Percentiles rank a stretch among this genome's conserved stretches.
Conservation (phyloP, 2,329 filamentous ascomycete genomes). For the Talaromyces sp. region DNA sequence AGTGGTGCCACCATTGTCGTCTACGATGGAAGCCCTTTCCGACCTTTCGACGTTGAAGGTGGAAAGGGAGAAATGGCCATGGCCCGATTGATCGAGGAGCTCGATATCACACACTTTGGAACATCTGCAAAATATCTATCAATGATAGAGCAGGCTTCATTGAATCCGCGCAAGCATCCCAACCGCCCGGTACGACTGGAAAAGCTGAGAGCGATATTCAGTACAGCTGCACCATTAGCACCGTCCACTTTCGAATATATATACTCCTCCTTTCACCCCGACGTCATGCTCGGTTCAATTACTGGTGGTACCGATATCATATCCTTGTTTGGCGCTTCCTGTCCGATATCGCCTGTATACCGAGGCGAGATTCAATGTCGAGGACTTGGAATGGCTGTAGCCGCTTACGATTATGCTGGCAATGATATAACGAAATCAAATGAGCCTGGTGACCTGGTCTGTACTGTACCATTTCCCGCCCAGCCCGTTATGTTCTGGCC, state of each 20-base stretch:
- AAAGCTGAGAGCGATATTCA: constrained; percentile 79
- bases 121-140: constrained; percentile 93
- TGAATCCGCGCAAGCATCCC: constrained; percentile 57
- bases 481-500: constrained; percentile 86
- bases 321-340: constrained; percentile 86
- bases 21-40: constrained; percentile 91
- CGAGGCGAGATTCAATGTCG: constrained; percentile 73
- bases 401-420: constrained; percentile 55
- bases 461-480: constrained; percentile 79
- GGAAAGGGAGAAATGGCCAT: constrained; percentile 72
- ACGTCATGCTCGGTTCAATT: constrained; percentile 86
- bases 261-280: constrained; percentile 73
- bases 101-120: constrained; percentile 86
- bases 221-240: constrained; percentile 85
- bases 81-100: constrained; percentile 73
- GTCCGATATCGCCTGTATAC: constrained; percentile 68
- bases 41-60: constrained; percentile 56
- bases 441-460: constrained; percentile 83
- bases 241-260: constrained; percentile 91
- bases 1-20: constrained; percentile 78
- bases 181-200: constrained; percentile 39
- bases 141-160: constrained; percentile 74
- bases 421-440: constrained; percentile 58
- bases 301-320: constrained; percentile 97
- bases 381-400: constrained; percentile 75